Percentiles rank a stretch among this genome's conserved stretches.
Evolutionary conservation across 257 asterid genomes (phyloP).

Genomic region (Nicotiana obtusifolia): DNA sequence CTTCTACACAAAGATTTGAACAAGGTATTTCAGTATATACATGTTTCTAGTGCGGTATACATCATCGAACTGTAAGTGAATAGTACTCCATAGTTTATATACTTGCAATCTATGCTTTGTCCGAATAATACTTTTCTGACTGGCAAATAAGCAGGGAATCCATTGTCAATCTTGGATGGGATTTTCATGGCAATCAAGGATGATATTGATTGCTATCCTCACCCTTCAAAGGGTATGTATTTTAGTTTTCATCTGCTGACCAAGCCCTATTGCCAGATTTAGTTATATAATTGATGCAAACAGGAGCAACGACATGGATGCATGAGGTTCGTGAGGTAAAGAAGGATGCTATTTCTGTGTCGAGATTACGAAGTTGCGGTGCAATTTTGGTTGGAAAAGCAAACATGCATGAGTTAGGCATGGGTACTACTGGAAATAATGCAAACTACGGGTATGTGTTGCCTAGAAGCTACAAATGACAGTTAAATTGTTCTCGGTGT

Average conservation of each 20-base stretch:
- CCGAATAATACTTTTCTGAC: slow-evolving; percentile 18
- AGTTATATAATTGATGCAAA: slow-evolving; percentile 21
- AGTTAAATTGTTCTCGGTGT: background rate
- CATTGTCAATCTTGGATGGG: slow-evolving; percentile 88
- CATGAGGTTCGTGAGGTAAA: slow-evolving; percentile 71
- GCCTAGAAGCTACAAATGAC: background rate
- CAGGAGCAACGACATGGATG: slow-evolving; percentile 89
- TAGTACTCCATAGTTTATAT: background rate
- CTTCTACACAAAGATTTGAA: slow-evolving; percentile 87
- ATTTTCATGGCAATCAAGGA: slow-evolving; percentile 90
- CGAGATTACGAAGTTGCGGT: slow-evolving; percentile 87
- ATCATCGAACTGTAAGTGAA: background rate
- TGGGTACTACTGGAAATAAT: slow-evolving; percentile 95
- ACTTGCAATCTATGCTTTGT: background rate
- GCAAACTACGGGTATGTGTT: slow-evolving; percentile 80
- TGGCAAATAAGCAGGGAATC: slow-evolving; percentile 53
- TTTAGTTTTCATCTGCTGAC: slow-evolving; percentile 10
- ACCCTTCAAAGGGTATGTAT: slow-evolving; percentile 68
- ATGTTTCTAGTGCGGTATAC: background rate
- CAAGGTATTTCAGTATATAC: slow-evolving; percentile 45
- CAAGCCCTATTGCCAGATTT: background rate
- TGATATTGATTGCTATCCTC: slow-evolving; percentile 87
- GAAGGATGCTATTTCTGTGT: slow-evolving; percentile 70
- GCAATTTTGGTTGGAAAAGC: slow-evolving; percentile 94
- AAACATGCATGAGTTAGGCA: slow-evolving; percentile 96